These are phyloP conservation scores for Pyrenopolyporus hunteri DNA, from an alignment of 495 filamentous ascomycete species.

Conservation along the genomic window DNA sequence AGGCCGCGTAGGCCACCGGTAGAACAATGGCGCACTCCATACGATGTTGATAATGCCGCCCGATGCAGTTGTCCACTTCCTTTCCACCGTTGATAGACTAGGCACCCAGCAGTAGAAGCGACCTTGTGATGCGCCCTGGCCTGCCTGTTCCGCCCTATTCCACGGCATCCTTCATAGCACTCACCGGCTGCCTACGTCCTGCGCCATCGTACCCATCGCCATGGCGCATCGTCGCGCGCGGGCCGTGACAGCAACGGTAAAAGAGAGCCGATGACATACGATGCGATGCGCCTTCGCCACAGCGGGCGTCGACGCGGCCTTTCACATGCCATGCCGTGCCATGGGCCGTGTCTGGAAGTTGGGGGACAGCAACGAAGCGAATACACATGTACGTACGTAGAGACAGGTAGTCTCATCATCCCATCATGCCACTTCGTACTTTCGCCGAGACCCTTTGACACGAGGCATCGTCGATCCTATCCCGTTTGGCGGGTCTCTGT, in stretches of 20 bases:
- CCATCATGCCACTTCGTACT: slow-evolving; percentile 11
- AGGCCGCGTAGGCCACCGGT: neutral
- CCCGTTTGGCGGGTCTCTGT: slow-evolving; percentile 1
- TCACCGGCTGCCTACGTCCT: slow-evolving; percentile 9
- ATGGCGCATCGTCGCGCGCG: slow-evolving; percentile 10
- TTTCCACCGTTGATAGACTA: slow-evolving; percentile 7
- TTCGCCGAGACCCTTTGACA: neutral
- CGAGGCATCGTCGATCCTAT: slow-evolving; percentile 5
- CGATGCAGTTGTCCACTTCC: slow-evolving; percentile 16
- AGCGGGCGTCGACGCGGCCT: slow-evolving; percentile 2
- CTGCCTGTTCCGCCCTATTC: neutral
- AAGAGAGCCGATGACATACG: neutral
- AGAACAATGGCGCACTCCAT: slow-evolving; percentile 14
- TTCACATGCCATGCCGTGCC: slow-evolving; percentile 23
- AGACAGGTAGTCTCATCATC: neutral
- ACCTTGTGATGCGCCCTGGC: slow-evolving; percentile 8
- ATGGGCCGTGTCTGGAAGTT: too few species aligned
- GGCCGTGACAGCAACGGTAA: slow-evolving; percentile 13
- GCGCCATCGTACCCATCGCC: slow-evolving; percentile 20
- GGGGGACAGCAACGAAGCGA: too few species aligned
- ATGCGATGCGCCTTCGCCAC: slow-evolving; percentile 18
- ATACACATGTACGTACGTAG: slow-evolving; percentile 8
- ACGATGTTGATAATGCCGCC: slow-evolving; percentile 10
- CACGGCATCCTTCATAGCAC: slow-evolving; percentile 2
- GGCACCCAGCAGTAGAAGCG: slow-evolving; percentile 8